phyloP scores from a whole-genome alignment of 2,329 filamentous ascomycete genomes.

The Thielaviopsis musarum region DNA sequence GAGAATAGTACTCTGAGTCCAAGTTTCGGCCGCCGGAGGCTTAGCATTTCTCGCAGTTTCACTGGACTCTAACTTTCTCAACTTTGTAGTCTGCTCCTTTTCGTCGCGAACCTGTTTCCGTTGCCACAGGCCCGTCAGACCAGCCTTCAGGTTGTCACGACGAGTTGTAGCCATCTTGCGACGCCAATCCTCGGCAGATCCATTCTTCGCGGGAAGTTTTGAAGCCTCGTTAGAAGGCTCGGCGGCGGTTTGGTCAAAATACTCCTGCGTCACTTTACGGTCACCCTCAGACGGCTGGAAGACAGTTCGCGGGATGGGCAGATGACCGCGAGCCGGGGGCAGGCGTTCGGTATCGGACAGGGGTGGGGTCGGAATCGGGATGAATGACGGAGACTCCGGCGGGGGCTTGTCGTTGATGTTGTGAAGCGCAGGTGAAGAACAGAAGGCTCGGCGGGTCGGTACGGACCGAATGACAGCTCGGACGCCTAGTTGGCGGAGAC shows the following conservation, averaged over 20 bases:
- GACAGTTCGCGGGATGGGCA: slow-evolving; percentile 69
- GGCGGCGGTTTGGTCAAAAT: slow-evolving; percentile 43
- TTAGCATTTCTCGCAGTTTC: slow-evolving; percentile 31
- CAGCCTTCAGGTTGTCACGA: slow-evolving; percentile 53
- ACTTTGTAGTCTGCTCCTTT: slow-evolving; percentile 14
- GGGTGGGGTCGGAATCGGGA: slow-evolving; percentile 62
- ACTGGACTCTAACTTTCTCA: slow-evolving; percentile 22
- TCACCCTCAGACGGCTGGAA: slow-evolving; percentile 44
- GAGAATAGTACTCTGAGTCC: slow-evolving; percentile 54
- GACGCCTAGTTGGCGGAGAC: not conserved
- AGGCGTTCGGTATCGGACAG: slow-evolving; percentile 41
- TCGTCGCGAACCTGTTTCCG: slow-evolving; percentile 38
- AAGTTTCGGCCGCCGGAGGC: slow-evolving; percentile 51
- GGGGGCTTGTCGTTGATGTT: slow-evolving; percentile 28
- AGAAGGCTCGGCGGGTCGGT: not conserved
- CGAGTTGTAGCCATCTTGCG: slow-evolving; percentile 54
- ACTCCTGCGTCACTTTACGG: slow-evolving; percentile 43
- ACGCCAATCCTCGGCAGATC: slow-evolving; percentile 41
- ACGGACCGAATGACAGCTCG: not conserved
- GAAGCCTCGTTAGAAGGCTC: slow-evolving; percentile 28
- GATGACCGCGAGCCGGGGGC: slow-evolving; percentile 49
- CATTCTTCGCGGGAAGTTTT: slow-evolving; percentile 21
- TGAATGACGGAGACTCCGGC: slow-evolving; percentile 76
- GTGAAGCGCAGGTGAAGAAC: slow-evolving; percentile 15
- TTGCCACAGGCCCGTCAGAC: slow-evolving; percentile 50